Evolutionary conservation across 2,329 filamentous ascomycete species (phyloP).

Genomic region (Alternaria sp.): DNA sequence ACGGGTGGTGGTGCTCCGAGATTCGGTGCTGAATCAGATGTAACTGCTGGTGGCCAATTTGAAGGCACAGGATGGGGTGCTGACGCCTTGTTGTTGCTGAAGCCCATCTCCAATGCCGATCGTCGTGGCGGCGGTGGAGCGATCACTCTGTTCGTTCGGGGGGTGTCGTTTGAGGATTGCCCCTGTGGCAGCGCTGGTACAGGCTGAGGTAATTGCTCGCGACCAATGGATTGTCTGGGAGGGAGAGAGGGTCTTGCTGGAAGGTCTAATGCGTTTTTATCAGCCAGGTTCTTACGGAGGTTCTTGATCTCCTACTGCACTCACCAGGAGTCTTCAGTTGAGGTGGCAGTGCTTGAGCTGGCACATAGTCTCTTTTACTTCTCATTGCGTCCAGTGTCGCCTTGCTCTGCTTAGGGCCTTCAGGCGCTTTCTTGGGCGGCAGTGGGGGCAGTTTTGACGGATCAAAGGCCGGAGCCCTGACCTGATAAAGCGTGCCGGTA

Average conservation of each 20-base stretch:
- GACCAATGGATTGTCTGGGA: conserved; percentile 25
- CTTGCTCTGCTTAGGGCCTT: conserved; percentile 52
- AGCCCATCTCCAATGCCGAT: conserved; percentile 58
- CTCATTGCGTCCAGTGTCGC: conserved; percentile 51
- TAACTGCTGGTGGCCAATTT: conserved; percentile 29
- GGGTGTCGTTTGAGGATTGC: conserved; percentile 19
- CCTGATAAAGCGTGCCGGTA: conserved; percentile 46
- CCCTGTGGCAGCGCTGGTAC: conserved; percentile 30
- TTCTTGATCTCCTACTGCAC: conserved; percentile 3
- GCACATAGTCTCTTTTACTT: conserved; percentile 42
- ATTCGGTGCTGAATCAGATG: conserved; percentile 16
- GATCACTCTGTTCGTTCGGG: conserved; percentile 23
- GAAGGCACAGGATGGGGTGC: conserved; percentile 45
- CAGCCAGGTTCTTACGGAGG: not conserved
- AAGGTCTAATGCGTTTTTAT: conserved; percentile 16
- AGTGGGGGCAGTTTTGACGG: conserved; percentile 63
- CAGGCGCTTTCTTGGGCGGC: conserved; percentile 59
- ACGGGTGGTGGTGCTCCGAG: conserved; percentile 59
- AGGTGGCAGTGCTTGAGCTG: conserved; percentile 38
- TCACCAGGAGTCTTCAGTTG: conserved; percentile 40
- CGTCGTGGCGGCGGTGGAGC: conserved; percentile 51
- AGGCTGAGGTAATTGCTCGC: conserved; percentile 23
- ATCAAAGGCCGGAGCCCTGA: conserved; percentile 66
- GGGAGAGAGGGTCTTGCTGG: conserved; percentile 35
- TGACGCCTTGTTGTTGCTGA: conserved; percentile 58